Percentiles rank a stretch among this genome's conserved stretches.
These are phyloP conservation scores for Teunomyces cretensis DNA, from an alignment of 805 yeast species.

Conservation along the genomic window DNA sequence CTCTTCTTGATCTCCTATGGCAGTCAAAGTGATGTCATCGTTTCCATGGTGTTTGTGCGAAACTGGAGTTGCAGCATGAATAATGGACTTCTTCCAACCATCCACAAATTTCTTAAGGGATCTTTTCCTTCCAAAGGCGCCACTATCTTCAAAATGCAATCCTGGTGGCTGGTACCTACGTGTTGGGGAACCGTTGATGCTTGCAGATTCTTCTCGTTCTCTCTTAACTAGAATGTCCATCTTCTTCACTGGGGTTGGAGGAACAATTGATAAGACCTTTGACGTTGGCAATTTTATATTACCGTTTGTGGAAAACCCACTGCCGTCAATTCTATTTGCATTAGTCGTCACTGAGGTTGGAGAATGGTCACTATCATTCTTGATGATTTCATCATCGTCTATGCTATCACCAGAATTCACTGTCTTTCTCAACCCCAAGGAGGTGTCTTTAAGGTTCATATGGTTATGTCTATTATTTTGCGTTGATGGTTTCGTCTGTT, in stretches of 20 bases:
- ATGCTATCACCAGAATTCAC: constrained; percentile 7
- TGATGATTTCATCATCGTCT: constrained; percentile 1
- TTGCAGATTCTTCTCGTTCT: constrained; percentile 5
- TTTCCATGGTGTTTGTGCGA: constrained; percentile 1
- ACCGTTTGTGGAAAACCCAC: constrained; percentile 52
- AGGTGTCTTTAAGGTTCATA: constrained; percentile 41
- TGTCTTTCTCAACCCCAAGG: constrained; percentile 36
- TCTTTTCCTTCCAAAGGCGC: constrained; percentile 25
- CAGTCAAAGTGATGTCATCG: not conserved
- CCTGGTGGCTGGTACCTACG: constrained; percentile 5
- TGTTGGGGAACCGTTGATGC: constrained; percentile 11
- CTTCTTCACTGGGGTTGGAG: constrained; percentile 69
- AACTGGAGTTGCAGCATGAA: constrained; percentile 1
- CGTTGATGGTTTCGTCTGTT: constrained; percentile 9
- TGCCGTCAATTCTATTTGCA: not conserved
- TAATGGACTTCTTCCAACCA: constrained; percentile 40
- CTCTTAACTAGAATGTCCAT: constrained; percentile 41
- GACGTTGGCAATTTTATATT: constrained; percentile 51
- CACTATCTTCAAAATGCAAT: not conserved
- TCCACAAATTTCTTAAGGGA: constrained; percentile 39
- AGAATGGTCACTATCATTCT: constrained; percentile 8
- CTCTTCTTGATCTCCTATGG: constrained; percentile 1
- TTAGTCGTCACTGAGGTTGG: constrained; percentile 1
- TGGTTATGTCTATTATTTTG: constrained; percentile 29
- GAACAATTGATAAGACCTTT: constrained; percentile 46